Conservation (phyloP, 2,329 filamentous ascomycete species). For the Talaromyces sp. region DNA sequence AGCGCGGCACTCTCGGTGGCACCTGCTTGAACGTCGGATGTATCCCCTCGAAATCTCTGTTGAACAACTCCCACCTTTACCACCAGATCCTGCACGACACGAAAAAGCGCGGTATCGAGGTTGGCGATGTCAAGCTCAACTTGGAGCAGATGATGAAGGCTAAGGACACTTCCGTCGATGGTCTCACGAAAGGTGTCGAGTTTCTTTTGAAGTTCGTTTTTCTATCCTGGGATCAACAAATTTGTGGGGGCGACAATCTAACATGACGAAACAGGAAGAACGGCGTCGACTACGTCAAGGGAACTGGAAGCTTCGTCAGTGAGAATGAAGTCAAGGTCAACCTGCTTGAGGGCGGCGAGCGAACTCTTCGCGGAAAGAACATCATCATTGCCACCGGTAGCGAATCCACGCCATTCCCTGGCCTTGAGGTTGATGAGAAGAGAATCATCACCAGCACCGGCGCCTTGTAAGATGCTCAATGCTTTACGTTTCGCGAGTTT, state of each 20-base stretch:
- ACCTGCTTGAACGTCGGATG: slow-evolving; percentile 99
- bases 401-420: slow-evolving; percentile 93
- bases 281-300: slow-evolving; percentile 96
- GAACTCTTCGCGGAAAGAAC: slow-evolving; percentile 84
- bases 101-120: slow-evolving; percentile 94
- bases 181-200: slow-evolving; percentile 95
- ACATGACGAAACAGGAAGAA: slow-evolving; percentile 62
- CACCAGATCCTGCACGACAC: slow-evolving; percentile 96
- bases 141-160: slow-evolving; percentile 96
- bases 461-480: slow-evolving; percentile 53
- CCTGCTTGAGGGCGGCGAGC: slow-evolving; percentile 86
- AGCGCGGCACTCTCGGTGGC: slow-evolving; percentile 89
- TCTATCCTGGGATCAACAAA: background rate
- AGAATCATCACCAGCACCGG: slow-evolving; percentile 95
- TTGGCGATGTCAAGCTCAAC: slow-evolving; percentile 95
- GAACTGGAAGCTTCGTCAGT: slow-evolving; percentile 78
- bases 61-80: slow-evolving; percentile 99
- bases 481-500: background rate
- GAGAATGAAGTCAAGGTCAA: slow-evolving; percentile 90
- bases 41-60: slow-evolving; percentile 97
- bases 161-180: slow-evolving; percentile 84
- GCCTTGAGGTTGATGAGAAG: slow-evolving; percentile 94
- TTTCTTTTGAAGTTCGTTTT: slow-evolving; percentile 71
- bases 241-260: background rate
- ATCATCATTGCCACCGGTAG: slow-evolving; percentile 96